These are phyloP conservation scores for Cryptococcus wingfieldii DNA, from an alignment of 1,284 basidiomycete species.

Conservation along the genomic window DNA sequence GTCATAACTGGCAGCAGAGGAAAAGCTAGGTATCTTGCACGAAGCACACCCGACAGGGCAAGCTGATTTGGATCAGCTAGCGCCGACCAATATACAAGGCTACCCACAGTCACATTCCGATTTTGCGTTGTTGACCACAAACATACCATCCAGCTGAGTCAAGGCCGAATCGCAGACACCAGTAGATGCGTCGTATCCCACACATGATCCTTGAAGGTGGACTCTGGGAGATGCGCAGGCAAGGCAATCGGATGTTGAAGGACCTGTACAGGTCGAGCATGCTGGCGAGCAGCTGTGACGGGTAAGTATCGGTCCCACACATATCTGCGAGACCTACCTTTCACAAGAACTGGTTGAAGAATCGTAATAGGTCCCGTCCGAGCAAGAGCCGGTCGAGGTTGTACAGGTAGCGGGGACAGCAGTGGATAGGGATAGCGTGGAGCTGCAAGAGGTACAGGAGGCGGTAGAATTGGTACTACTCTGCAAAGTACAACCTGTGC, in stretches of 20 bases:
- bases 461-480: conserved; percentile 20
- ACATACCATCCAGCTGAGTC: conserved; percentile 30
- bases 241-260: conserved; percentile 38
- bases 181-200: conserved; percentile 37
- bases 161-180: conserved; percentile 46
- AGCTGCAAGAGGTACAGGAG: conserved; percentile 29
- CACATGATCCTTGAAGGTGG: conserved; percentile 42
- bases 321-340: conserved; percentile 20
- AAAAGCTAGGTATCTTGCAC: conserved; percentile 46
- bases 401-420: conserved; percentile 34
- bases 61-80: conserved; percentile 24
- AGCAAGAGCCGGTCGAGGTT: conserved; percentile 28
- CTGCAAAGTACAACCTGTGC: conserved; percentile 38
- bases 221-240: conserved; percentile 37
- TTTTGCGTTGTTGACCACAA: conserved; percentile 44
- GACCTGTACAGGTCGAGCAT: conserved; percentile 46
- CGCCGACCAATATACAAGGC: neutral
- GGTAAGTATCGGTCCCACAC: neutral
- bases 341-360: conserved; percentile 23
- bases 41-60: conserved; percentile 46
- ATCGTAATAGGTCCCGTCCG: conserved; percentile 40
- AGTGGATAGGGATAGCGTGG: conserved; percentile 24
- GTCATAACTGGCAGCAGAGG: conserved; percentile 21
- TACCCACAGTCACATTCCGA: conserved; percentile 48
- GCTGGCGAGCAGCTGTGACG: conserved; percentile 39